Evolutionary conservation across 345 rosid species (phyloP).

Genomic region (Lenwebbia sp.): DNA sequence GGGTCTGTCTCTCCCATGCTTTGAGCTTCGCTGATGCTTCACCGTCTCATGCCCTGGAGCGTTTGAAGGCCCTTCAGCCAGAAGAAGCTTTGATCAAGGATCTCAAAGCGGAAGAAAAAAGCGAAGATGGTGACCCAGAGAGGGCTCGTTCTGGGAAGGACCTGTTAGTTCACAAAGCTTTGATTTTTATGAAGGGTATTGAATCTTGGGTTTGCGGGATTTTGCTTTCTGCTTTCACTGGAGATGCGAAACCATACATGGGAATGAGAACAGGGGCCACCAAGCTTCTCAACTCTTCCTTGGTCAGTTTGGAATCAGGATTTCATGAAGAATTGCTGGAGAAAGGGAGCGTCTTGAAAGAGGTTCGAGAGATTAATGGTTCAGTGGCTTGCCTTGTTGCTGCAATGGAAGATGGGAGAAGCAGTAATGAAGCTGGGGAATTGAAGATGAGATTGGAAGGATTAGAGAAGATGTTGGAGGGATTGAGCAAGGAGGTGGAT

Average conservation of each 20-base stretch:
- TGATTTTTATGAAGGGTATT: slow-evolving; percentile 25
- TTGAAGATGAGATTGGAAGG: slow-evolving; percentile 21
- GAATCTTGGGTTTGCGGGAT: slow-evolving; percentile 35
- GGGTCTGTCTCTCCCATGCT: slow-evolving; percentile 36
- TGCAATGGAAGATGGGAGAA: slow-evolving; percentile 11
- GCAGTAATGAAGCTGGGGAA: slow-evolving; percentile 19
- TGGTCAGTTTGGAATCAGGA: slow-evolving; percentile 14
- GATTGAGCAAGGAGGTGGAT: slow-evolving; percentile 28
- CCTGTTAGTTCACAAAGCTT: slow-evolving; percentile 23
- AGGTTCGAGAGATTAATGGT: slow-evolving; percentile 36
- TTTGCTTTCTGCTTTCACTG: slow-evolving; percentile 27
- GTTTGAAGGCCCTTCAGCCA: slow-evolving; percentile 16
- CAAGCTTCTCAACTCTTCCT: slow-evolving; percentile 6
- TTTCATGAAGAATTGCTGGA: slow-evolving; percentile 6
- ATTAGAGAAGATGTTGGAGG: slow-evolving; percentile 31
- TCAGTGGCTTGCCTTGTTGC: slow-evolving; percentile 27
- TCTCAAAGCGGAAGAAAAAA: background rate
- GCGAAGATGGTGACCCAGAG: slow-evolving; percentile 1
- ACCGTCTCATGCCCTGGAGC: slow-evolving; percentile 22
- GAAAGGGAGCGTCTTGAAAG: slow-evolving; percentile 21
- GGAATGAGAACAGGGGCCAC: slow-evolving; percentile 15
- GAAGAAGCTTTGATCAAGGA: background rate
- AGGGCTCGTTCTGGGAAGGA: slow-evolving; percentile 18
- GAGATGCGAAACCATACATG: slow-evolving; percentile 26
- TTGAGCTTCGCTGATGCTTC: slow-evolving; percentile 23